Conservation (phyloP, 1,139 yeast species). For the Pichia norvegensis region DNA sequence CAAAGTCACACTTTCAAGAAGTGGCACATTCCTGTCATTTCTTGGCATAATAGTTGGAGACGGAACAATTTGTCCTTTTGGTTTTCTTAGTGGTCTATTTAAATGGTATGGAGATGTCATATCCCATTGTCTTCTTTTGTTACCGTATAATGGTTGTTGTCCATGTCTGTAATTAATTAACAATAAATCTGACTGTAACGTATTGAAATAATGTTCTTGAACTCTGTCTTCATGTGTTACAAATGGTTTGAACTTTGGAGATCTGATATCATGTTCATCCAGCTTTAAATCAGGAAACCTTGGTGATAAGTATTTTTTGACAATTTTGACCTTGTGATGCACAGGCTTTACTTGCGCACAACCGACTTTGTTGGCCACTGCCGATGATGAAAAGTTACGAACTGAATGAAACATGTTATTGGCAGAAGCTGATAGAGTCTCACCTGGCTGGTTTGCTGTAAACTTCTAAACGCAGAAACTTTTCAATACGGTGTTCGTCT, state of each 20-base stretch:
- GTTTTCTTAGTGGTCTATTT: constrained; percentile 65
- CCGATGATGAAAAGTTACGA: constrained; percentile 42
- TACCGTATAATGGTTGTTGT: constrained; percentile 46
- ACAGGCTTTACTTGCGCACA: constrained; percentile 82
- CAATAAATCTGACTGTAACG: constrained; percentile 67
- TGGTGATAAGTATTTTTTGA: constrained; percentile 64
- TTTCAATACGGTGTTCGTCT: not conserved
- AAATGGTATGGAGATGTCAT: constrained; percentile 83
- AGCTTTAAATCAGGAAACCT: constrained; percentile 58
- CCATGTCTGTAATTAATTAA: constrained; percentile 71
- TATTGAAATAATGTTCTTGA: constrained; percentile 66
- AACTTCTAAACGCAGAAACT: not conserved
- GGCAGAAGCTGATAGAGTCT: not conserved
- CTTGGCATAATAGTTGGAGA: constrained; percentile 68
- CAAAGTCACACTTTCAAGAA: constrained; percentile 53
- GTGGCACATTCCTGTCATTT: constrained; percentile 62
- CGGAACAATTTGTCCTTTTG: constrained; percentile 57
- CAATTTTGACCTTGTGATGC: constrained; percentile 75
- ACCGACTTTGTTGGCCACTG: constrained; percentile 48
- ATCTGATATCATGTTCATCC: constrained; percentile 62
- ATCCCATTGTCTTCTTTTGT: constrained; percentile 79
- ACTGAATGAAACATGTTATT: constrained; percentile 3
- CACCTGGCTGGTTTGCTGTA: not conserved
- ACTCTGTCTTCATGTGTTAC: constrained; percentile 73
- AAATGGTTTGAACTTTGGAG: constrained; percentile 70